Conservation (phyloP, 1,284 basidiomycete species). For the Microbotryomycetes sp. region DNA sequence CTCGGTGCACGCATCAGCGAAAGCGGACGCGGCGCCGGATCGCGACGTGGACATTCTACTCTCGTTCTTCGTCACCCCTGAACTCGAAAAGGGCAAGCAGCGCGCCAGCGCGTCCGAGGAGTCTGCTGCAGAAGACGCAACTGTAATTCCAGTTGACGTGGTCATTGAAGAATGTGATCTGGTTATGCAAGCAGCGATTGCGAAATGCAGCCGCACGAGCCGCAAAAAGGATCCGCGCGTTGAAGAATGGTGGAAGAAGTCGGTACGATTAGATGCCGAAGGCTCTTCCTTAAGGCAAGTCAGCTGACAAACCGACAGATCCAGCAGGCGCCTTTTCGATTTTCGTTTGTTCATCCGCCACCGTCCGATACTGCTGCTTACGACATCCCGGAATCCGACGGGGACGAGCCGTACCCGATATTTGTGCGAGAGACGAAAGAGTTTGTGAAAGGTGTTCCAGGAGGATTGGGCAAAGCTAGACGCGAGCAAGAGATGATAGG, state of each 20-base stretch:
- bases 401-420: too few relatives aligned
- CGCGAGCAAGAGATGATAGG: not conserved
- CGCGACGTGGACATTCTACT: conserved; percentile 9
- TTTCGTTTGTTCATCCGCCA: not conserved
- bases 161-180: conserved; percentile 11
- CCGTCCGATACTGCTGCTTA: too few relatives aligned
- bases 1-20: conserved; percentile 6
- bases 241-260: conserved; percentile 18
- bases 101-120: not conserved
- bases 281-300: too few relatives aligned
- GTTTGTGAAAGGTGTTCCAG: not conserved
- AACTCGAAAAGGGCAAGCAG: not conserved
- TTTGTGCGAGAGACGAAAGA: not conserved
- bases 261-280: too few relatives aligned
- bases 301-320: too few relatives aligned
- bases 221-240: conserved; percentile 6
- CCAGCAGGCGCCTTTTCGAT: not conserved
- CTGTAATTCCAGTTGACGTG: conserved; percentile 13
- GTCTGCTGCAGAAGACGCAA: not conserved
- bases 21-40: not conserved
- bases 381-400: too few relatives aligned
- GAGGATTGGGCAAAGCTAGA: not conserved
- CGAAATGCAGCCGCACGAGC: conserved; percentile 9
- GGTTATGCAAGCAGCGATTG: conserved; percentile 5
- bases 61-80: conserved; percentile 23